A percentile compares a stretch with the other conserved stretches of the same genome.
Conservation (phyloP, 805 yeast species). For the Scheffersomyces ergatensis region DNA sequence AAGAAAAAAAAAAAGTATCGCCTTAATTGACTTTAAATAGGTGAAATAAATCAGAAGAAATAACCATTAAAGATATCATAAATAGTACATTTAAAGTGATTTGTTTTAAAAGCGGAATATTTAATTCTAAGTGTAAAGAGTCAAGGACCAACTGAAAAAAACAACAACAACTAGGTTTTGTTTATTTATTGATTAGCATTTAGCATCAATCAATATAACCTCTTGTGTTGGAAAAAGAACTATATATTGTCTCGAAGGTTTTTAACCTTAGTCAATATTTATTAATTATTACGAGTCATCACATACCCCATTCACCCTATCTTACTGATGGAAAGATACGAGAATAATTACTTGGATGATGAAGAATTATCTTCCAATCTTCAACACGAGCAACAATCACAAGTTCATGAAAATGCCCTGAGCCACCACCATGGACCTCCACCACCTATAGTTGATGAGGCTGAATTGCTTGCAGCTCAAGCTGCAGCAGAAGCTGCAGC, state of each 20-base stretch:
- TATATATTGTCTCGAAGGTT: no score
- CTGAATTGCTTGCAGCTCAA: slow-evolving; percentile 42
- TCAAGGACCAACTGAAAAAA: neutral
- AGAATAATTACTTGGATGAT: neutral
- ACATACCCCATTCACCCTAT: neutral
- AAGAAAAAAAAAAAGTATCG: neutral
- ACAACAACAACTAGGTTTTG: neutral
- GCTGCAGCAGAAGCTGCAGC: slow-evolving; percentile 49
- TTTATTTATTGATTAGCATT: no score
- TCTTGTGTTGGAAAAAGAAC: no score
- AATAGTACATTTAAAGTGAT: neutral
- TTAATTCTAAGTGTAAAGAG: neutral
- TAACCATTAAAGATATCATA: neutral
- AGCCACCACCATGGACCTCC: no score
- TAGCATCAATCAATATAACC: no score
- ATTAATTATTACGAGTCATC: no score
- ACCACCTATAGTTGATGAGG: slow-evolving; percentile 33
- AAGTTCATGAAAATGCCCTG: neutral
- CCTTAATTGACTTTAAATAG: neutral
- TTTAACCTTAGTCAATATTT: no score
- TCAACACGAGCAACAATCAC: slow-evolving; percentile 2
- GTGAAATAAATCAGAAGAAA: neutral
- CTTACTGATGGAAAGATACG: neutral
- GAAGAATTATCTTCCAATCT: slow-evolving; percentile 1
- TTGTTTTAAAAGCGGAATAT: neutral